Conservation (phyloP, 805 yeast species). For the Candida boleticola region DNA sequence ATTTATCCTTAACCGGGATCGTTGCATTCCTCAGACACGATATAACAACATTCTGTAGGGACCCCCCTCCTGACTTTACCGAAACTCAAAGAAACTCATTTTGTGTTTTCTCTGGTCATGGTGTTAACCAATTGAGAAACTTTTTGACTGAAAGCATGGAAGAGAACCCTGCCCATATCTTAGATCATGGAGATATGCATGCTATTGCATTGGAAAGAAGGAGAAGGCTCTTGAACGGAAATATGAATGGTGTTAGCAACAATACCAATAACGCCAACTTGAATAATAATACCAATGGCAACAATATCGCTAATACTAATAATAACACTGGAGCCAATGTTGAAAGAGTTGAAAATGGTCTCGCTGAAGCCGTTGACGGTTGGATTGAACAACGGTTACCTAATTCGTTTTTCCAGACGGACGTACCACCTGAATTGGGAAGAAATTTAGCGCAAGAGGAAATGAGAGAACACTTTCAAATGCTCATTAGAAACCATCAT, state of each 20-base stretch:
- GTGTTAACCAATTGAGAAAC: conserved; percentile 73
- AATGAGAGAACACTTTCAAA: conserved; percentile 32
- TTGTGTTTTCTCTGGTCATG: conserved; percentile 91
- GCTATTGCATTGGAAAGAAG: conserved; percentile 21
- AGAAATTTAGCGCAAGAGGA: conserved; percentile 31
- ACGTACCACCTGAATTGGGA: conserved; percentile 20
- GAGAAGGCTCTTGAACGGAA: conserved; percentile 21
- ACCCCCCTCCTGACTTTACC: conserved; percentile 89
- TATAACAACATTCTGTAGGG: conserved; percentile 81
- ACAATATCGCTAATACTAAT: neutral
- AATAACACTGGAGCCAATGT: conserved; percentile 1
- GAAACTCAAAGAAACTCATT: conserved; percentile 81
- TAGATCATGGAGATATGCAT: conserved; percentile 32
- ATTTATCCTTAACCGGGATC: conserved; percentile 88
- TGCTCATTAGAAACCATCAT: conserved; percentile 26
- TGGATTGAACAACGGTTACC: conserved; percentile 27
- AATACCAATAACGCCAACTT: conserved; percentile 5
- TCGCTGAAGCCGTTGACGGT: conserved; percentile 14
- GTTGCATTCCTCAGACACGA: conserved; percentile 85
- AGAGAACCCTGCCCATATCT: conserved; percentile 26
- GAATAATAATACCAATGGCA: conserved; percentile 4
- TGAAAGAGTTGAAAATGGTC: neutral
- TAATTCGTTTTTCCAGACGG: neutral
- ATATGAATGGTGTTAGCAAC: conserved; percentile 18
- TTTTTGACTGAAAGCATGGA: conserved; percentile 53